Percentiles rank a stretch among this genome's conserved stretches.
Evolutionary conservation across 208 protist genomes (phyloP).

Genomic region (Balamuthia mandrillaris): DNA sequence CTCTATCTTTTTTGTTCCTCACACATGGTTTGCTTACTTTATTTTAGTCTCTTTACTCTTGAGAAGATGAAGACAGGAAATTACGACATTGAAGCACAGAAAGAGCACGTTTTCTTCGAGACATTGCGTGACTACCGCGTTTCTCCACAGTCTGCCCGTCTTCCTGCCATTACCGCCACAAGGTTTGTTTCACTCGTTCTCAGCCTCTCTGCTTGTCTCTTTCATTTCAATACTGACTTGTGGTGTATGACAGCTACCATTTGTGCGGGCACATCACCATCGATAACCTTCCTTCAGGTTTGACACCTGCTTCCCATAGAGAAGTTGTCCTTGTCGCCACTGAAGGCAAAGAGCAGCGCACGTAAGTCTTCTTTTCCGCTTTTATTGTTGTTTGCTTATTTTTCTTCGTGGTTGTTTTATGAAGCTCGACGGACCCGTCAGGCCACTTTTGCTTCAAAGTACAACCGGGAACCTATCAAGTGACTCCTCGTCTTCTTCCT

Average conservation of each 20-base stretch:
- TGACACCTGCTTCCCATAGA: neutral
- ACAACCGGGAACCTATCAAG: constrained; percentile 4
- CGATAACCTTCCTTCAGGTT: neutral
- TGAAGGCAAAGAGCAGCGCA: too few relatives aligned
- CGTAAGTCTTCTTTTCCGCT: neutral
- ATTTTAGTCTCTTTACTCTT: too few relatives aligned
- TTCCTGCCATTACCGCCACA: too few relatives aligned
- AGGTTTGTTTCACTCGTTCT: too few relatives aligned
- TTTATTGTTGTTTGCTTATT: neutral
- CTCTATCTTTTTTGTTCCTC: too few relatives aligned
- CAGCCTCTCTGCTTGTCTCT: too few relatives aligned
- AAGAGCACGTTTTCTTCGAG: too few relatives aligned
- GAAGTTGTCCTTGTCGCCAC: neutral
- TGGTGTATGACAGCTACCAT: neutral
- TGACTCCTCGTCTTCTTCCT: neutral
- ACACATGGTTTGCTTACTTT: too few relatives aligned
- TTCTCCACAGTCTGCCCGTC: too few relatives aligned
- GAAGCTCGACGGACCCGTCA: neutral
- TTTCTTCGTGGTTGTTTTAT: neutral
- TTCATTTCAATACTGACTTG: too few relatives aligned
- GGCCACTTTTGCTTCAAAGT: constrained; percentile 35
- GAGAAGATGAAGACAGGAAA: constrained; percentile 27
- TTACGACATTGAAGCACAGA: constrained; percentile 11
- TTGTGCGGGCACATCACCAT: neutral
- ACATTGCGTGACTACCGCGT: too few relatives aligned